phyloP scores from a whole-genome alignment of 2,329 filamentous ascomycete genomes.

The Thyridium curvatum region DNA sequence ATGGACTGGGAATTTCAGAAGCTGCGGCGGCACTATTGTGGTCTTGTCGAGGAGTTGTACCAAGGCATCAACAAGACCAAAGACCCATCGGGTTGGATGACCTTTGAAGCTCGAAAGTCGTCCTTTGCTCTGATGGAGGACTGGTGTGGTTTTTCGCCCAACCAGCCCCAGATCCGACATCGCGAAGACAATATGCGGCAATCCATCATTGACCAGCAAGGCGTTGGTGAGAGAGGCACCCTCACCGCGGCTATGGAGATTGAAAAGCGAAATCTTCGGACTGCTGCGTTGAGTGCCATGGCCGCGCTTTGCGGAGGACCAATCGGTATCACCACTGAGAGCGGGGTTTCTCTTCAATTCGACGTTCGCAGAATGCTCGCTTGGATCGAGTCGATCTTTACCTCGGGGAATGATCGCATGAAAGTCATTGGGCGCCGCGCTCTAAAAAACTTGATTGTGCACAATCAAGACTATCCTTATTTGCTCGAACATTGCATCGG shows the following conservation, averaged over 20 bases:
- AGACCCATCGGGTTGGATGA: constrained; percentile 90
- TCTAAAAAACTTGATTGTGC: constrained; percentile 79
- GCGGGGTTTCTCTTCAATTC: constrained; percentile 81
- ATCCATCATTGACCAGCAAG: constrained; percentile 74
- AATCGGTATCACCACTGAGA: constrained; percentile 82
- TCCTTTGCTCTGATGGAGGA: constrained; percentile 97
- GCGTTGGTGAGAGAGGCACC: constrained; percentile 67
- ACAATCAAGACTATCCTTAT: constrained; percentile 83
- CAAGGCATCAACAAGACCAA: constrained; percentile 82
- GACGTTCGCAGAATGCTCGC: constrained; percentile 87
- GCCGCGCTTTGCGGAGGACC: constrained; percentile 83
- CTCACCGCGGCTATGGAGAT: constrained; percentile 91
- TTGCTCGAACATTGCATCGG: constrained; percentile 86
- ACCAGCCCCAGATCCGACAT: constrained; percentile 73
- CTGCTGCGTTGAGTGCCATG: constrained; percentile 91
- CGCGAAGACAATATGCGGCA: constrained; percentile 85
- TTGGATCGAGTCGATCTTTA: constrained; percentile 95
- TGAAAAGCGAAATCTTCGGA: constrained; percentile 87
- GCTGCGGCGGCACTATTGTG: constrained; percentile 87
- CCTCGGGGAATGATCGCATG: constrained; percentile 82
- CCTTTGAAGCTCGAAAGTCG: constrained; percentile 92
- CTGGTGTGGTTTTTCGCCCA: constrained; percentile 96
- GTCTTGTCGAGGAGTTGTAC: constrained; percentile 86
- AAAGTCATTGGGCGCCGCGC: constrained; percentile 85
- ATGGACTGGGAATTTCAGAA: constrained; percentile 93